A percentile compares a stretch with the other conserved stretches of the same genome.
Conservation (phyloP, 108 stramenopile genomes). For the Cyclostephanos invisitatus region DNA sequence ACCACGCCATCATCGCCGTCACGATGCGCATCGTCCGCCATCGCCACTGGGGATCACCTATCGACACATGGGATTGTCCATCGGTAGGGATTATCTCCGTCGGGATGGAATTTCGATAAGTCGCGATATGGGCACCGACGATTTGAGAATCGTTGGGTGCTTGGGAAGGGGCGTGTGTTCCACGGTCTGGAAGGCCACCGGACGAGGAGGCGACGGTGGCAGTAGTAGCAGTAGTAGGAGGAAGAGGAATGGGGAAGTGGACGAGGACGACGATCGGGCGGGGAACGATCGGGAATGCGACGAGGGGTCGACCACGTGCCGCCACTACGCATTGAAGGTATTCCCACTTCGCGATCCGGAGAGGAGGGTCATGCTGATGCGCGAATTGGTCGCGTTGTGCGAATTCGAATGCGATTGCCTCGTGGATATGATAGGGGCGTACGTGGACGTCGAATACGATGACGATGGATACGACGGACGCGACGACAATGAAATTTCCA, state of each 20-base stretch:
- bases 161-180: conserved; percentile 75
- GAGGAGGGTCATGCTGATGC: conserved; percentile 61
- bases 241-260: not conserved
- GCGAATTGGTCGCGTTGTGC: conserved; percentile 69
- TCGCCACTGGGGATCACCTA: conserved; percentile 57
- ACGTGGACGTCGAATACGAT: conserved; percentile 52
- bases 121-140: conserved; percentile 28
- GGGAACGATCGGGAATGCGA: not conserved
- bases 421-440: conserved; percentile 76
- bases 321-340: conserved; percentile 50
- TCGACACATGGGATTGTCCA: conserved; percentile 74
- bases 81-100: conserved; percentile 76
- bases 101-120: conserved; percentile 63
- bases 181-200: conserved; percentile 62
- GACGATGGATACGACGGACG: no score
- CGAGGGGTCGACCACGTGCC: conserved; percentile 31
- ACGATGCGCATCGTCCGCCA: not conserved
- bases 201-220: no score
- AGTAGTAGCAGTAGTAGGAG: conserved; percentile 15
- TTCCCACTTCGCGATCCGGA: conserved; percentile 30
- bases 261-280: not conserved
- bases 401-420: conserved; percentile 58
- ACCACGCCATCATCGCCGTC: no score
- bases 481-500: no score
- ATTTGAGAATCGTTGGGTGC: conserved; percentile 38